A percentile compares a stretch with the other conserved stretches of the same genome.
phyloP scores from a whole-genome alignment of 305 asterid genomes.

The Stenogyne calaminthoides region DNA sequence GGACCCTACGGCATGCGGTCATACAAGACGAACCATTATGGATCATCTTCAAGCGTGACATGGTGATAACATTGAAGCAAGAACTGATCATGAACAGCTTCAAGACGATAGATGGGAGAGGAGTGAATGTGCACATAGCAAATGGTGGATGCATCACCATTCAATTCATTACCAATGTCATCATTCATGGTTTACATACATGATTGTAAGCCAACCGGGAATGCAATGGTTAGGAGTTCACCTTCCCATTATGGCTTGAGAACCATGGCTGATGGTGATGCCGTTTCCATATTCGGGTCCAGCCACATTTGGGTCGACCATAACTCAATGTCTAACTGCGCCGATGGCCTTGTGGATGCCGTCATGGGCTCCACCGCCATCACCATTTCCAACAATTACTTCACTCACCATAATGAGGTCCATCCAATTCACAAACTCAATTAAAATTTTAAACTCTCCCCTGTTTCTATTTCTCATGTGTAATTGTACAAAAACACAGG shows the following conservation, averaged over 20 bases:
- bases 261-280: constrained; percentile 99
- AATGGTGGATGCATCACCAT: constrained; percentile 85
- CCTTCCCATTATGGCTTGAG: constrained; percentile 93
- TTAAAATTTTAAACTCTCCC: neutral
- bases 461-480: constrained; percentile 2
- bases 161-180: constrained; percentile 79
- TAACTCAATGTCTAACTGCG: constrained; percentile 88
- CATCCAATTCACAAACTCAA: constrained; percentile 1
- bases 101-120: constrained; percentile 98
- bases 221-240: constrained; percentile 96
- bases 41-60: constrained; percentile 86
- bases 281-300: constrained; percentile 80
- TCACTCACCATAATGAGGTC: constrained; percentile 97
- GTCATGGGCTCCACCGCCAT: constrained; percentile 96
- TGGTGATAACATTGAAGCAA: constrained; percentile 84
- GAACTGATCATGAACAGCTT: constrained; percentile 95
- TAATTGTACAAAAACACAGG: constrained; percentile 46
- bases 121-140: constrained; percentile 86
- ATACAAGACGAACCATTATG: constrained; percentile 89
- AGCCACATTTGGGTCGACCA: constrained; percentile 96
- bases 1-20: constrained; percentile 89
- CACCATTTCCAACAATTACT: constrained; percentile 89
- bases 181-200: constrained; percentile 87
- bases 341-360: constrained; percentile 97
- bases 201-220: constrained; percentile 88